Base-by-base conservation (phyloP, 257 asterid species). In the Solanum paucissectum region DNA sequence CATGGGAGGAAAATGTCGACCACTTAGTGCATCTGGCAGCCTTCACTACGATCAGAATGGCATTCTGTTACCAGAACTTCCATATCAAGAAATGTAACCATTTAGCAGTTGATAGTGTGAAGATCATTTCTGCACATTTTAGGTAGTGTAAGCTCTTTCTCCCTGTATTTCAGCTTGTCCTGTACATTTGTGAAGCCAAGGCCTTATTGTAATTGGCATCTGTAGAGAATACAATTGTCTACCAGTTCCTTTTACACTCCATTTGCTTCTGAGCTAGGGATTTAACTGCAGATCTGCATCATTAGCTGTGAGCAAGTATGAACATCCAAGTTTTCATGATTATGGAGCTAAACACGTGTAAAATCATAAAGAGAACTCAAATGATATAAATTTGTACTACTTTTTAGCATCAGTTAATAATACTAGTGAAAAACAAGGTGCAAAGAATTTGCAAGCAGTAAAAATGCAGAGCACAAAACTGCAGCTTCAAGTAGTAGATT, bases 1-100 rank as follows among this genome's bases (percentile, higher is more conserved):
- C 32, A 92, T 95, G 96, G 98, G 98, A 27, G 94, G 52, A 3
- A 95, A 89, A 81, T 94, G 98, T 89, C 92, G 92, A 46, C 92
- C 96, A 0, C 86, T 93, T 13, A 91, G 91, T 79, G 64, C 58
- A 37, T 93, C 96, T 20, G 96, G 96, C 62, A 90, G 44, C 21
- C 96, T 93, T 85, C 92, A 92, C 33, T 95, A 95, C 66, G 95
- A 93, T 86, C 87, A 91, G 36, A 76, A 89, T 72, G 98, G 95
- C 20, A 76, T 93, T 83, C 88, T 94, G 33, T 68, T 91, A 83
- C 93, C 96, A 23, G 96, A 94, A 88, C 58, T 58, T 64, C 79
- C 86, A 84, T 81, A 77, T 83, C 89, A 49, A 72, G 68, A 81
- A 37, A 9, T 27, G 12, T 29, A 46, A 81, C 27, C 40, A 29